These are phyloP conservation scores for Sporisorium iseilematis-ciliati DNA, from an alignment of 1,284 basidiomycete species.

Conservation along the genomic window DNA sequence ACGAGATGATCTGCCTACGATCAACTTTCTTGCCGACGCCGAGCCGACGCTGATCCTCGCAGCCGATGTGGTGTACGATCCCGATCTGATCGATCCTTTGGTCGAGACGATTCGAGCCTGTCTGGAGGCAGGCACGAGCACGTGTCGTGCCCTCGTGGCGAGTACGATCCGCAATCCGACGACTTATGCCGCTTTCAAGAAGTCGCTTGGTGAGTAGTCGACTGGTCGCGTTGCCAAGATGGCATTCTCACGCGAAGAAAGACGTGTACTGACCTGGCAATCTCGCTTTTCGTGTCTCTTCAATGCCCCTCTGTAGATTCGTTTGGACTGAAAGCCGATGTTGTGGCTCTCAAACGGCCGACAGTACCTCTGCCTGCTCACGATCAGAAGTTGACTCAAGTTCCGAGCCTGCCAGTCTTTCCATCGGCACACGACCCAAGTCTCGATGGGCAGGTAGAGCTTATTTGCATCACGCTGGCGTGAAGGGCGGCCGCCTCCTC, in stretches of 20 bases:
- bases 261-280: conserved; percentile 1
- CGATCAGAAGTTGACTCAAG: conserved; percentile 2
- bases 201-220: conserved; percentile 31
- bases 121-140: conserved; percentile 22
- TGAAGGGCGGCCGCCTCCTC: not conserved
- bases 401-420: conserved; percentile 22
- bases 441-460: conserved; percentile 39
- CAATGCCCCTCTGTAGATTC: not conserved
- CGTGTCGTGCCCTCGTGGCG: conserved; percentile 43
- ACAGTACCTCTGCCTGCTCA: not conserved
- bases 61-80: conserved; percentile 56
- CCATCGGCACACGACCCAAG: conserved; percentile 34
- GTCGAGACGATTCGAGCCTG: conserved; percentile 42
- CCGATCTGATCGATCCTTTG: conserved; percentile 44
- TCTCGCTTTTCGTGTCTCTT: not conserved
- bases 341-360: conserved; percentile 18
- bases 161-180: conserved; percentile 46
- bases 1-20: conserved; percentile 38
- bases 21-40: conserved; percentile 37
- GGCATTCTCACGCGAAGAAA: not conserved
- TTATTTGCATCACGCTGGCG: conserved; percentile 26
- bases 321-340: conserved; percentile 12
- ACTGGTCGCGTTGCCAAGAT: not conserved
- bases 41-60: conserved; percentile 48
- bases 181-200: conserved; percentile 40